These are phyloP conservation scores for Ganoderma boninense DNA, from an alignment of 1,284 basidiomycete species.

Conservation along the genomic window DNA sequence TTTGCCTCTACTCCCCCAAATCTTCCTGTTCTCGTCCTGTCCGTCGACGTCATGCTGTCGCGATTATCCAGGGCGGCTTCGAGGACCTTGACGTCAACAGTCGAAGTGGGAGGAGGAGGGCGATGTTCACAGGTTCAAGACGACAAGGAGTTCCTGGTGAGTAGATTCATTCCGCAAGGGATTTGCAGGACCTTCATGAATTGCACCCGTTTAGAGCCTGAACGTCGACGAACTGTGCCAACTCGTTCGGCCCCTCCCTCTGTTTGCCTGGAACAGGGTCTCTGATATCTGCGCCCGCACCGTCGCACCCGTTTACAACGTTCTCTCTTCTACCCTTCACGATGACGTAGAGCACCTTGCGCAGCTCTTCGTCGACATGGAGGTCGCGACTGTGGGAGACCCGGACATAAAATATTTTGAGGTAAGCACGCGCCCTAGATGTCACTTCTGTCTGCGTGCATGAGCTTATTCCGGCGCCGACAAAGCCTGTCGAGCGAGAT, in stretches of 20 bases:
- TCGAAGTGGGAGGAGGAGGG: conserved; percentile 24
- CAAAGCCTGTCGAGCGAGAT: conserved; percentile 26
- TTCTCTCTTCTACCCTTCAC: conserved; percentile 34
- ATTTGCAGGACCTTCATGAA: neutral
- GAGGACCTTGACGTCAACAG: conserved; percentile 23
- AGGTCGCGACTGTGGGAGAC: conserved; percentile 18
- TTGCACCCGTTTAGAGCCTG: conserved; percentile 30
- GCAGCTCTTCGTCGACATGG: conserved; percentile 39
- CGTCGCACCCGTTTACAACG: conserved; percentile 38
- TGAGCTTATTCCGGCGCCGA: conserved; percentile 1
- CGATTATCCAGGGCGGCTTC: conserved; percentile 28
- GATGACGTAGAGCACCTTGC: conserved; percentile 42
- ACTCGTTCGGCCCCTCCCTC: conserved; percentile 35
- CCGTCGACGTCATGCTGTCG: conserved; percentile 20
- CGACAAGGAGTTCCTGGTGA: conserved; percentile 25
- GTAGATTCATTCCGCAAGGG: neutral
- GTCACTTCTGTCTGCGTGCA: neutral
- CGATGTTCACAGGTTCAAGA: conserved; percentile 16
- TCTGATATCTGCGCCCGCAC: conserved; percentile 39
- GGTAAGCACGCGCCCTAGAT: conserved; percentile 12
- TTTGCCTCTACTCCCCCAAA: conserved; percentile 8
- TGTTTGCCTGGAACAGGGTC: conserved; percentile 38
- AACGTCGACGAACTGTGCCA: conserved; percentile 39
- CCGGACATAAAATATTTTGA: conserved; percentile 23
- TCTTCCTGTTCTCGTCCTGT: neutral